Evolutionary conservation across 2,329 filamentous ascomycete genomes (phyloP).

Genomic region (Xylariaceae sp.): DNA sequence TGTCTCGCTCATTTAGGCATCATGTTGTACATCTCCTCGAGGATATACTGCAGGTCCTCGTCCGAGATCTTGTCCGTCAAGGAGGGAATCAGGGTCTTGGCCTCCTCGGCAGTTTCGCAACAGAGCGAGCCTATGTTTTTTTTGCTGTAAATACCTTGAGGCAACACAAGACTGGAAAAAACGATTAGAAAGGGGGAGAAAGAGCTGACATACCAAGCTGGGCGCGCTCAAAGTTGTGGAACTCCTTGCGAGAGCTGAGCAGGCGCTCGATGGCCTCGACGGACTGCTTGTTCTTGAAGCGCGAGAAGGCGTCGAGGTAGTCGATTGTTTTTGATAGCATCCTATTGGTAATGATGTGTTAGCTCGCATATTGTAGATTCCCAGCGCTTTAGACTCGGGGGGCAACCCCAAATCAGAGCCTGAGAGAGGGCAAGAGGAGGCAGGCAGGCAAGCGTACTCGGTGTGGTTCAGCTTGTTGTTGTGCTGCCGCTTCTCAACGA

Average conservation of each 20-base stretch:
- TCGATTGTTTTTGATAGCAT: conserved; percentile 85
- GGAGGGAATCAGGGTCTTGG: conserved; percentile 91
- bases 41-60: conserved; percentile 79
- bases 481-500: conserved; percentile 75
- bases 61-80: conserved; percentile 87
- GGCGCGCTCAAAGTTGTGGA: conserved; percentile 90
- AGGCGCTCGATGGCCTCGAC: conserved; percentile 91
- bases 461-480: conserved; percentile 81
- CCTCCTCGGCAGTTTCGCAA: conserved; percentile 90
- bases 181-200: neutral
- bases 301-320: conserved; percentile 91
- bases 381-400: too few species aligned
- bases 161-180: neutral
- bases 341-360: conserved; percentile 36
- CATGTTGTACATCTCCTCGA: conserved; percentile 88
- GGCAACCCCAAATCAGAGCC: too few species aligned
- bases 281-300: conserved; percentile 93
- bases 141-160: conserved; percentile 1
- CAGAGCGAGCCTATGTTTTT: conserved; percentile 73
- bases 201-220: conserved; percentile 67
- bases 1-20: conserved; percentile 27
- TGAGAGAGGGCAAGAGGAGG: neutral
- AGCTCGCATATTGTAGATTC: conserved; percentile 1
- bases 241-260: conserved; percentile 72
- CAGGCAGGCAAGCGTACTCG: conserved; percentile 56